phyloP scores from a whole-genome alignment of 192 early-diverging fungal genomes.

The Coemansia sp. region DNA sequence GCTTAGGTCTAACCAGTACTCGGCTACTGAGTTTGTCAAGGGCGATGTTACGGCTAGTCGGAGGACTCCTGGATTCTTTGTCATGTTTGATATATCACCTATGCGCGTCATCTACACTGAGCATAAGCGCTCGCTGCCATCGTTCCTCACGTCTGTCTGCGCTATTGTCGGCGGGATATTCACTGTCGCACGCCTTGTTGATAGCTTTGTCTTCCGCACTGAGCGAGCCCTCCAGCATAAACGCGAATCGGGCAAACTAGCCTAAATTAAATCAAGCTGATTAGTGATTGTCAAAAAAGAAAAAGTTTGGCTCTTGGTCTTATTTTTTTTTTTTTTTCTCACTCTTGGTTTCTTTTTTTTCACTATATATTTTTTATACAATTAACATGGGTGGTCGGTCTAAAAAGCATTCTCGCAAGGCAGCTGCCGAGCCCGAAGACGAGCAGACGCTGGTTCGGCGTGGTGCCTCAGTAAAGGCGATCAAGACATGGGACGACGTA shows the following conservation, averaged over 20 bases:
- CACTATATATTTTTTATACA: not conserved
- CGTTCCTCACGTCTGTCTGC: constrained; percentile 86
- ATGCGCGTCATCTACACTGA: constrained; percentile 91
- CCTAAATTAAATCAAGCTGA: constrained; percentile 13
- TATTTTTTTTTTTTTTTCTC: not conserved
- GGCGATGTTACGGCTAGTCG: not conserved
- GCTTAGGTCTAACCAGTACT: constrained; percentile 92
- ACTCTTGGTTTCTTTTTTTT: not conserved
- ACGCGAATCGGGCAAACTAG: constrained; percentile 75
- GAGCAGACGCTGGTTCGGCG: constrained; percentile 33
- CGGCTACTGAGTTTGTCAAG: constrained; percentile 79
- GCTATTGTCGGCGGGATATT: constrained; percentile 94
- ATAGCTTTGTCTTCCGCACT: constrained; percentile 83
- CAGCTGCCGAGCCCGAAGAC: constrained; percentile 11
- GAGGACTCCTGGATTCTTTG: constrained; percentile 71
- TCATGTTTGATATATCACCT: constrained; percentile 94
- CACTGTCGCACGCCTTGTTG: constrained; percentile 91
- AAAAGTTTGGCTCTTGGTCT: constrained; percentile 12
- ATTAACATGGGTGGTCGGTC: constrained; percentile 33
- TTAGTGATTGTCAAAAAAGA: constrained; percentile 21
- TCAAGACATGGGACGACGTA: constrained; percentile 70
- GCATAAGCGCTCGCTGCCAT: constrained; percentile 76
- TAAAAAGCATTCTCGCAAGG: constrained; percentile 20
- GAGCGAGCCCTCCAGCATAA: constrained; percentile 76
- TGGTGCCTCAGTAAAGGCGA: constrained; percentile 60